Base-by-base conservation (phyloP, 1,284 basidiomycete genomes). In the Ceraceosorus guamensis region DNA sequence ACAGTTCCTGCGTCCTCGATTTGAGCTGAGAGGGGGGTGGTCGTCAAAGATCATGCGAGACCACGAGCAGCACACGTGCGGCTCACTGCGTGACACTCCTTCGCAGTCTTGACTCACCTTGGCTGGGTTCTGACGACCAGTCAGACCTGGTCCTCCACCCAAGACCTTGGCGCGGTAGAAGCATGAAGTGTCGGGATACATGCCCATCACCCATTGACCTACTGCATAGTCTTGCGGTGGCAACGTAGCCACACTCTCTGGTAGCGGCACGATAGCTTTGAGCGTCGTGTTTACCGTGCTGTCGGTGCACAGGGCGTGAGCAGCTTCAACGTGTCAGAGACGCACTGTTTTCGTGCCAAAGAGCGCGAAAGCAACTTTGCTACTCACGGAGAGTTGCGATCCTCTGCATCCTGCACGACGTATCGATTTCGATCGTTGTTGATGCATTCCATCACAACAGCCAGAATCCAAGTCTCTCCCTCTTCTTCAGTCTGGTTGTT, bases 171-270 rank as follows among this genome's bases (percentile, higher is more conserved):
- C 74, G 37, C 64, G 63, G 58, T 76, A 76, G 67, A 76, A 76
- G 52, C 74, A 76, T 44, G 65, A 70, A 3, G 74, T 76, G 55
- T 76, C 74, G 3, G 74, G 74, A 35, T 76, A 76, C 56, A 76
- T 65, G 2, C 67, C 74, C n/a, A 76, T 56, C 4, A 76, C 74
- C 24, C 68, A 60, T 4, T 66, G 48, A 2, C 74, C 74, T 4
- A 57, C 45, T 1, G 59, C 37, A 46, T 74, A 76, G 47, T 72
- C 70, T 14, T 61, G 52, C 3, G 66, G 49, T 5, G 74, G 74
- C 45, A 76, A 62, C 6, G 73, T 71, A 8, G 58, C 56, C 2
- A 68, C 34, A 16, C 54, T 66, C 43, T 63, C 62, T 7, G 74
- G 74, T 0, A 76, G 59, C 6, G 74, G 74, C 11, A 72, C 68